Conservation (phyloP, 1,139 yeast species). For the Kurtzmaniella quercitrusa region DNA sequence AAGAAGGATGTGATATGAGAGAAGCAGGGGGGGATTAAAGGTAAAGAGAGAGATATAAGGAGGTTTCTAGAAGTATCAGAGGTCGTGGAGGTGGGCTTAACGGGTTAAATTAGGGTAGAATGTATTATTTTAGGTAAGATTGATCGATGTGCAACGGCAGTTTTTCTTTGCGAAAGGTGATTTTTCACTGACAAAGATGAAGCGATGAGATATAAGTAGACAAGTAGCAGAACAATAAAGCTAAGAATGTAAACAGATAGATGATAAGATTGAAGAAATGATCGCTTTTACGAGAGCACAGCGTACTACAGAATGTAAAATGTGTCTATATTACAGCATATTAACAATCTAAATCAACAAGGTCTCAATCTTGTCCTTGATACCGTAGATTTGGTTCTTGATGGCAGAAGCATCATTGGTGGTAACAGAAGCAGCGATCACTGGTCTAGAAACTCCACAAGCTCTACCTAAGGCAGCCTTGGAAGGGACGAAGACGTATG, state of each 20-base stretch:
- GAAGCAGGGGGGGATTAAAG: too few species aligned
- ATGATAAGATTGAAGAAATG: background rate
- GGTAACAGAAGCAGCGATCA: conserved; percentile 97
- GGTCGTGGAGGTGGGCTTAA: too few species aligned
- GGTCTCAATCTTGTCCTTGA: conserved; percentile 98
- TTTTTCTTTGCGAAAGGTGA: too few species aligned
- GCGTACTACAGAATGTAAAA: background rate
- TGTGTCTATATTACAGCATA: background rate
- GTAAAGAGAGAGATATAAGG: too few species aligned
- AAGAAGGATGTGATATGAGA: too few species aligned
- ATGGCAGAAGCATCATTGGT: conserved; percentile 97
- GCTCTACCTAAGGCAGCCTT: conserved; percentile 99
- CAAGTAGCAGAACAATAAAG: background rate
- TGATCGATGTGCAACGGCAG: too few species aligned
- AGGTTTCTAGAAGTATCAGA: too few species aligned
- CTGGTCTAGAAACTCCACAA: conserved; percentile 99
- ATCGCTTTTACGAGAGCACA: too few species aligned
- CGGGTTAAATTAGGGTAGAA: too few species aligned
- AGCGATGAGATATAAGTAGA: too few species aligned
- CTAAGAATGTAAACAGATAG: background rate
- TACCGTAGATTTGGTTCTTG: conserved; percentile 93
- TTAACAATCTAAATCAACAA: conserved; percentile 65
- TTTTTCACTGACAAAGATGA: too few species aligned
- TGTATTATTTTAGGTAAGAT: too few species aligned
- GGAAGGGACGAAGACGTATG: conserved; percentile 97